These are phyloP conservation scores for Torulaspora indica DNA, from an alignment of 805 yeast genomes.

Conservation along the genomic window DNA sequence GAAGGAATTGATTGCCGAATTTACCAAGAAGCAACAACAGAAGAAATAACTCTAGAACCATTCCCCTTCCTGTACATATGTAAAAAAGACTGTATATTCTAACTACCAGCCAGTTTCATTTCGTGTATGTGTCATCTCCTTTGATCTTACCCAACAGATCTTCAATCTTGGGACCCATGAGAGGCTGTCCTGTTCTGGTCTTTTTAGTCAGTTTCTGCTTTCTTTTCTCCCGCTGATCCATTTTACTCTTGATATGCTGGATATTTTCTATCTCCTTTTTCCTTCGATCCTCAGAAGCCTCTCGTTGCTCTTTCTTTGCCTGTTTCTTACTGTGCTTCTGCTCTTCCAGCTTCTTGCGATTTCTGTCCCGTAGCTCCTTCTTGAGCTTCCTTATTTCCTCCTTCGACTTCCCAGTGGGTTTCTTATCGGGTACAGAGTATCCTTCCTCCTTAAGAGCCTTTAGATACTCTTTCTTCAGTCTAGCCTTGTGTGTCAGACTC, in stretches of 20 bases:
- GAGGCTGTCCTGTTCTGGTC: conserved; percentile 79
- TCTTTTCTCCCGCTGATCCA: conserved; percentile 41
- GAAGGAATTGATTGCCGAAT: conserved; percentile 81
- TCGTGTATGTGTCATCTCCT: conserved; percentile 39
- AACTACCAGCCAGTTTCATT: conserved; percentile 5
- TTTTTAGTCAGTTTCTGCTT: conserved; percentile 45
- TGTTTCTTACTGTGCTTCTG: conserved; percentile 37
- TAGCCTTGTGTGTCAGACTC: conserved; percentile 72
- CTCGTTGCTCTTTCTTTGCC: conserved; percentile 35
- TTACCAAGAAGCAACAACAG: conserved; percentile 52
- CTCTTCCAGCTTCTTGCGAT: conserved; percentile 32
- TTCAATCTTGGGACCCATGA: conserved; percentile 84
- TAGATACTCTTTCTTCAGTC: conserved; percentile 75
- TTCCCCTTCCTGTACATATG: conserved; percentile 10
- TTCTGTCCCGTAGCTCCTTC: conserved; percentile 22
- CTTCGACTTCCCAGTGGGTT: conserved; percentile 9
- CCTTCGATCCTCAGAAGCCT: conserved; percentile 39
- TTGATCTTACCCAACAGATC: conserved; percentile 73
- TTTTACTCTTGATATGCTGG: conserved; percentile 38
- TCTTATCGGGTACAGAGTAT: conserved; percentile 45
- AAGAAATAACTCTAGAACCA: conserved; percentile 28
- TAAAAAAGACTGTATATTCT: conserved; percentile 16
- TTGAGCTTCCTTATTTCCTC: conserved; percentile 20
- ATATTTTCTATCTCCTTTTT: conserved; percentile 38
- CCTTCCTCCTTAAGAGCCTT: conserved; percentile 75